Evolutionary conservation across 306 rosid species (phyloP).

Genomic region (Datisca glomerata): DNA sequence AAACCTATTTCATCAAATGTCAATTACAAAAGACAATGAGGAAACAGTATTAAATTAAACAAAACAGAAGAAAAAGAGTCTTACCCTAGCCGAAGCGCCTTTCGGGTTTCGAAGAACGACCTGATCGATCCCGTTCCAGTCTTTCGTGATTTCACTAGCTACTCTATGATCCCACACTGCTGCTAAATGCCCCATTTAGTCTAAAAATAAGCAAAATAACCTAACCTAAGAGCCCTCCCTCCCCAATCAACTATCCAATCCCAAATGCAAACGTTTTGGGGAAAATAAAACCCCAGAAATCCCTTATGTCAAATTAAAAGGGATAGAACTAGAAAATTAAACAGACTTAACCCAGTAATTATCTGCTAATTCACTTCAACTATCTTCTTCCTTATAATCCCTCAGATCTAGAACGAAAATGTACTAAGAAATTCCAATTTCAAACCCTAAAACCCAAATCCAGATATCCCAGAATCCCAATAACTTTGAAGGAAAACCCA

Average conservation of each 20-base stretch:
- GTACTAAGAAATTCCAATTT: conserved; percentile 11
- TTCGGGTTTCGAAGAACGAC: conserved; percentile 56
- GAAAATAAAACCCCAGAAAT: conserved; percentile 3
- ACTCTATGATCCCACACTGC: conserved; percentile 65
- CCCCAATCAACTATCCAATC: conserved; percentile 3
- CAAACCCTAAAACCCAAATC: conserved; percentile 15
- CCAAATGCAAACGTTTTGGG: neutral
- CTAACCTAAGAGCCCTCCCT: conserved; percentile 15
- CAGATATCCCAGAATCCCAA: conserved; percentile 22
- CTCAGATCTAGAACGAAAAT: conserved; percentile 39
- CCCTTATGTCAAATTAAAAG: conserved; percentile 2
- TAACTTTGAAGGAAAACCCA: conserved; percentile 22
- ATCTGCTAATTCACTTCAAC: conserved; percentile 6
- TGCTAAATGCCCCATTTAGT: conserved; percentile 73
- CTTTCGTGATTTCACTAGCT: conserved; percentile 58
- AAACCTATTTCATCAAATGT: neutral
- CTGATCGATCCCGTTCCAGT: conserved; percentile 71
- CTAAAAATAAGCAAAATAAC: conserved; percentile 9
- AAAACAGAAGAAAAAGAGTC: conserved; percentile 11
- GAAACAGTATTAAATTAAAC: neutral
- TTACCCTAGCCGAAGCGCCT: conserved; percentile 71
- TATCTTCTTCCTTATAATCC: conserved; percentile 13
- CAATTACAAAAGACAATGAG: neutral
- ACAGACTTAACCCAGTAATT: conserved; percentile 11
- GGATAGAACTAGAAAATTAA: neutral